Conservation (phyloP, 176 grass and related monocot genomes). For the Zizania latifolia region DNA sequence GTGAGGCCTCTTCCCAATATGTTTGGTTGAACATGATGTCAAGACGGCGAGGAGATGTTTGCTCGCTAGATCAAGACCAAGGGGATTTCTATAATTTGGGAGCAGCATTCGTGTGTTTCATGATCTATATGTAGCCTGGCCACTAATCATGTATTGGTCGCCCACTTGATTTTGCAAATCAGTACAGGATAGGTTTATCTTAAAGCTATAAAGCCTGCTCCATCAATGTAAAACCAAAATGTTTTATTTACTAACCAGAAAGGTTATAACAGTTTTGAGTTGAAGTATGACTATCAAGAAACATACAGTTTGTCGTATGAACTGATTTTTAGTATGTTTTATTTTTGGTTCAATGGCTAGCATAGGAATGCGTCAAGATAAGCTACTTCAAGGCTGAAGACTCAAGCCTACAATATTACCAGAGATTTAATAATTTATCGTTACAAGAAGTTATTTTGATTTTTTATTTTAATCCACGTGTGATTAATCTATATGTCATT, state of each 20-base stretch:
- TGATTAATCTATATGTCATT: too few species aligned
- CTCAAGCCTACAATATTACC: too few species aligned
- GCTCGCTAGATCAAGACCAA: not conserved
- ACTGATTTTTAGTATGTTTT: too few species aligned
- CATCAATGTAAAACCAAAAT: not conserved
- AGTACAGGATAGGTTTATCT: constrained; percentile 4
- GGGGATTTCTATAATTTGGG: not conserved
- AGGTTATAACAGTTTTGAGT: not conserved
- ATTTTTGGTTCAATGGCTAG: too few species aligned
- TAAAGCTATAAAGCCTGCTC: constrained; percentile 5
- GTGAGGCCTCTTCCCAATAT: constrained; percentile 77
- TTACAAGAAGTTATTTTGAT: too few species aligned
- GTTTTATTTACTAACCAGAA: not conserved
- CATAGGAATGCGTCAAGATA: too few species aligned
- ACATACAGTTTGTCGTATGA: not conserved
- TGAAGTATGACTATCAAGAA: not conserved
- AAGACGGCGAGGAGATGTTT: not conserved
- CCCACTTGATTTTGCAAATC: constrained; percentile 10
- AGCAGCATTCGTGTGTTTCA: not conserved
- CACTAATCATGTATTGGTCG: not conserved
- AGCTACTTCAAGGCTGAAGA: too few species aligned
- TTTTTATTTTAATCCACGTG: too few species aligned
- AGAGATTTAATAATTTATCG: too few species aligned
- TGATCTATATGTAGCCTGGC: not conserved
- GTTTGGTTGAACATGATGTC: constrained; percentile 37